Evolutionary conservation across 306 rosid genomes (phyloP).

Genomic region (Ormosia emarginata): DNA sequence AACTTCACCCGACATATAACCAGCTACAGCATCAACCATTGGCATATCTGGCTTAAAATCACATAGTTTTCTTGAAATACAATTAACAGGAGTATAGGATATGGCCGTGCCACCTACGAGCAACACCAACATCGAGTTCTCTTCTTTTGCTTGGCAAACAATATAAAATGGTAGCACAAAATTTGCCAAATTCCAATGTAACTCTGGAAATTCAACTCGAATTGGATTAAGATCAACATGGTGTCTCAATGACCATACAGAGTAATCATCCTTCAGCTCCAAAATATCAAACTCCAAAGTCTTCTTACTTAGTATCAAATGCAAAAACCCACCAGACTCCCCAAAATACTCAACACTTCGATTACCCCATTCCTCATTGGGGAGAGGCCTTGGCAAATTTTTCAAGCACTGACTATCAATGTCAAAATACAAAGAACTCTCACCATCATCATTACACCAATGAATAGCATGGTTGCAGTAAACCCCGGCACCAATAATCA

Average conservation of each 20-base stretch:
- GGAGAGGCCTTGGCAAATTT: background rate
- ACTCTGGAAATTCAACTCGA: background rate
- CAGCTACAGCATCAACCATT: background rate
- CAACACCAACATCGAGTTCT: background rate
- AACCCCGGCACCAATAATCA: background rate
- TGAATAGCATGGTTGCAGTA: constrained; percentile 10
- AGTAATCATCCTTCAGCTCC: background rate
- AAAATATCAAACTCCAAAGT: background rate
- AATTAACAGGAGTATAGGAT: background rate
- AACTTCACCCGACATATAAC: background rate
- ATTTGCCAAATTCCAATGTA: background rate
- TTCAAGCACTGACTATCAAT: background rate
- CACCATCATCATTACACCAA: background rate
- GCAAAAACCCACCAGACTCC: background rate
- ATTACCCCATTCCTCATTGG: background rate
- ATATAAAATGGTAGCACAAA: background rate
- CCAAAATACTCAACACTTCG: background rate
- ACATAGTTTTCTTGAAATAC: background rate
- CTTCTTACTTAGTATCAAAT: background rate
- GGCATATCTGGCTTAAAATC: background rate
- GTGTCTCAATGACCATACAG: background rate
- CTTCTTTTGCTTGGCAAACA: background rate
- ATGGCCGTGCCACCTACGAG: constrained; percentile 2
- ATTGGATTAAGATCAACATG: background rate
- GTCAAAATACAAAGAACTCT: background rate